Conservation (phyloP, 495 filamentous ascomycete species). For the Astrothelium subdiscretum region DNA sequence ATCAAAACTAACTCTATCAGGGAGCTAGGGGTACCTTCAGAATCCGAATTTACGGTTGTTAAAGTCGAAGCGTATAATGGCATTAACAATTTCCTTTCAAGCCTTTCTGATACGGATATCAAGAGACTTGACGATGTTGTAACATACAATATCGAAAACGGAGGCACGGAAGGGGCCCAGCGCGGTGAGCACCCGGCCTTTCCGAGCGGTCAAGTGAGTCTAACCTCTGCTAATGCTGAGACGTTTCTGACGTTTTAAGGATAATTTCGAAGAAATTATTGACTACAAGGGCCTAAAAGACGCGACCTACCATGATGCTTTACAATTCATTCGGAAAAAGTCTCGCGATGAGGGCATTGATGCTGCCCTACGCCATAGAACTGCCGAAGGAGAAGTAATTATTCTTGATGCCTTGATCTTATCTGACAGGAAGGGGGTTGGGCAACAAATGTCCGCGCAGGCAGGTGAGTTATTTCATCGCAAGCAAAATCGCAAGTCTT, state of each 20-base stretch:
- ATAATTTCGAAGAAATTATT: slow-evolving; percentile 2
- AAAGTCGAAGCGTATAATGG: slow-evolving; percentile 21
- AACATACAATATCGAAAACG: slow-evolving; percentile 11
- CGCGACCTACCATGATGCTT: neutral
- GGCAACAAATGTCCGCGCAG: slow-evolving; percentile 22
- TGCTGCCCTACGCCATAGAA: neutral
- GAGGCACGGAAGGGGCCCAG: slow-evolving; percentile 14
- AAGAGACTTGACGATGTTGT: slow-evolving; percentile 17
- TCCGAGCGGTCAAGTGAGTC: slow-evolving; percentile 13
- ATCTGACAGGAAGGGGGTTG: slow-evolving; percentile 17
- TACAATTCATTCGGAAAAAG: neutral
- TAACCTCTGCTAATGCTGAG: neutral
- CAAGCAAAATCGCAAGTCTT: neutral
- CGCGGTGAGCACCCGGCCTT: slow-evolving; percentile 17
- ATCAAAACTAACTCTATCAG: slow-evolving; percentile 4
- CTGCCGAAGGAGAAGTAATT: neutral
- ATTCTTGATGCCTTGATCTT: slow-evolving; percentile 3
- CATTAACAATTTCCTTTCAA: slow-evolving; percentile 18
- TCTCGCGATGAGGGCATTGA: neutral
- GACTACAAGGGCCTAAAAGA: neutral
- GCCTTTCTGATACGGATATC: slow-evolving; percentile 11
- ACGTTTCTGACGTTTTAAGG: neutral
- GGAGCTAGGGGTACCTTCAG: slow-evolving; percentile 9
- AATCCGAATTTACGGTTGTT: slow-evolving; percentile 20
- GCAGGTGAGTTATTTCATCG: slow-evolving; percentile 9